These are phyloP conservation scores for Alternaria sp. DNA, from an alignment of 2,329 filamentous ascomycete species.

Conservation along the genomic window DNA sequence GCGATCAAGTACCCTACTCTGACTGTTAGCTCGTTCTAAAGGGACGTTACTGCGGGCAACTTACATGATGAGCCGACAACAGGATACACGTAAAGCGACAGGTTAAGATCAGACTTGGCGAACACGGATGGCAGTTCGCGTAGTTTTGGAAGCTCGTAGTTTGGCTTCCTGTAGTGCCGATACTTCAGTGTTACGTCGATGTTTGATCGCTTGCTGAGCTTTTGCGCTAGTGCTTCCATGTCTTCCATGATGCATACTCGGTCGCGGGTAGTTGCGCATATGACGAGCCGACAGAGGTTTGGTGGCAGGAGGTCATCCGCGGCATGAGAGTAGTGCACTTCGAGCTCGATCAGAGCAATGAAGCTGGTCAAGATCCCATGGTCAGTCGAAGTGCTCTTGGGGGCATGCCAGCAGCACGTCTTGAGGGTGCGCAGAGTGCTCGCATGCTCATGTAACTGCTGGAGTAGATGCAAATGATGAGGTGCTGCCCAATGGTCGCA, in stretches of 20 bases:
- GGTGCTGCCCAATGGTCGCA: neutral
- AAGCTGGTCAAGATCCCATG: fast-evolving
- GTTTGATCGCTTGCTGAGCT: neutral
- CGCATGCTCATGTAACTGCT: neutral
- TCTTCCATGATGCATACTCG: neutral
- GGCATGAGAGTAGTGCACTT: neutral
- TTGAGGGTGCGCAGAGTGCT: neutral
- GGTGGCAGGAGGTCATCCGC: neutral
- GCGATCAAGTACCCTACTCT: neutral
- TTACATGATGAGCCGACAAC: neutral
- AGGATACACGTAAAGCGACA: neutral
- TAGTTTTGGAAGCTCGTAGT: neutral
- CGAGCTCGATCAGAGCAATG: neutral
- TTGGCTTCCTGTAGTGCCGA: neutral
- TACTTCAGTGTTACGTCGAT: neutral
- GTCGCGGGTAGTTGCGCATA: neutral
- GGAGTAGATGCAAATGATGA: neutral
- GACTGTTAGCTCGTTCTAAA: neutral
- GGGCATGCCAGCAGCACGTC: neutral
- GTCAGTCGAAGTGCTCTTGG: neutral
- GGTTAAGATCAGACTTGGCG: neutral
- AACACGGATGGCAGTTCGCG: neutral
- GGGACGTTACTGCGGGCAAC: neutral
- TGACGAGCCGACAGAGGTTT: neutral
- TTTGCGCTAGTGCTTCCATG: neutral